phyloP scores from a whole-genome alignment of 768 basidiomycete genomes.

The Candolleomyces aberdarensis region DNA sequence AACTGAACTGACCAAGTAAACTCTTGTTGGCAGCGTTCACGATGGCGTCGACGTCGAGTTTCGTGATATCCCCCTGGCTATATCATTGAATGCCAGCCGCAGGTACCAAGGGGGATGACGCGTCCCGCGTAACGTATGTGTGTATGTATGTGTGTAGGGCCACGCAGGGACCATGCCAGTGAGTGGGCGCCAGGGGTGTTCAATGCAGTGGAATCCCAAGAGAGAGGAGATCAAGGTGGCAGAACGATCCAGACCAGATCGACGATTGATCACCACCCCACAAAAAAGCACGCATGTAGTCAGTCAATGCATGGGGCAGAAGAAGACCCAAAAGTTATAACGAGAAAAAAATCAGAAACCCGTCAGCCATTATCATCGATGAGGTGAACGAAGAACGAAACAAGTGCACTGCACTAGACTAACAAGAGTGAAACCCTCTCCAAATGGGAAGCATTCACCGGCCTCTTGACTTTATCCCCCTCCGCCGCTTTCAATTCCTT shows the following conservation, averaged over 20 bases:
- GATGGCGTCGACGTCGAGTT: constrained; percentile 64
- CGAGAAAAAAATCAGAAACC: too few species aligned
- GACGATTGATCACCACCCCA: background rate
- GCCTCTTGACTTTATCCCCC: constrained; percentile 31
- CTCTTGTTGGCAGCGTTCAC: constrained; percentile 82
- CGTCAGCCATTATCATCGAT: background rate
- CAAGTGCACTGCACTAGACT: constrained; percentile 22
- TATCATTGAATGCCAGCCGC: background rate
- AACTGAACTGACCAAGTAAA: constrained; percentile 52
- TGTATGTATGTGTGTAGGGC: too few species aligned
- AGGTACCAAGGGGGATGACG: background rate
- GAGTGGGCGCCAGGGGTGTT: too few species aligned
- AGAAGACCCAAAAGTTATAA: too few species aligned
- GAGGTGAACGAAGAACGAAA: background rate
- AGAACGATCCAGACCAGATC: too few species aligned
- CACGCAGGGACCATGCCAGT: too few species aligned
- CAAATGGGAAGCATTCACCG: constrained; percentile 36
- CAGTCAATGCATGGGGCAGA: too few species aligned
- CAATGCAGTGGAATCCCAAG: too few species aligned
- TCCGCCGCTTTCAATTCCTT: constrained; percentile 33
- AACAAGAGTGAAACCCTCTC: constrained; percentile 68
- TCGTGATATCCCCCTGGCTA: constrained; percentile 76
- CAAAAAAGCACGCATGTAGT: too few species aligned
- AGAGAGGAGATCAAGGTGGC: too few species aligned
- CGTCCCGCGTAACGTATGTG: too few species aligned